Evolutionary conservation across 2,329 filamentous ascomycete species (phyloP).

Genomic region (Monilinia vaccinii-corymbosi): DNA sequence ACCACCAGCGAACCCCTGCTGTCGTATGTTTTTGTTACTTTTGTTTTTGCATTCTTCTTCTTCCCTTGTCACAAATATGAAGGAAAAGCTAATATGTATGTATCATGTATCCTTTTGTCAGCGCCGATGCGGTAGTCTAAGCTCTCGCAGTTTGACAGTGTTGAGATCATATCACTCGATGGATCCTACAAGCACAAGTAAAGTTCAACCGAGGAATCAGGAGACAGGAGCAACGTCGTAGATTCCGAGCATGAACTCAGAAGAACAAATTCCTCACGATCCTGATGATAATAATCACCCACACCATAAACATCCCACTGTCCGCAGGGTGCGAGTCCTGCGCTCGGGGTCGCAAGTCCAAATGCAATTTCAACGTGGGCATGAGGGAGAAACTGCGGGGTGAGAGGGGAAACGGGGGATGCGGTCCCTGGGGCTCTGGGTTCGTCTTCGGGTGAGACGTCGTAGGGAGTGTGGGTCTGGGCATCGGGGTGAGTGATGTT

Average conservation of each 20-base stretch:
- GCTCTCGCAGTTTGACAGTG: no score
- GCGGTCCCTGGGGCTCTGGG: background rate
- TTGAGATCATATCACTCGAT: no score
- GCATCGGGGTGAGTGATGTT: no score
- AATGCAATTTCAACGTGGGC: background rate
- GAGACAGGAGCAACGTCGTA: background rate
- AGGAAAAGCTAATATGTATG: no score
- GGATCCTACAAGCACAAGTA: no score
- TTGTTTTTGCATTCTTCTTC: background rate
- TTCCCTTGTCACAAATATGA: background rate
- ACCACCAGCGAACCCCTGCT: conserved; percentile 5
- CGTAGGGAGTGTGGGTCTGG: background rate
- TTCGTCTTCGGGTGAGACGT: background rate
- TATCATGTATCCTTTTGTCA: no score
- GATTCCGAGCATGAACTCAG: background rate
- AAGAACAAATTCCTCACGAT: background rate
- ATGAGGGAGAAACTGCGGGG: background rate
- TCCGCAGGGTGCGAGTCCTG: background rate
- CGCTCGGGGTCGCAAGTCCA: background rate
- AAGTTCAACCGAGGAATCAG: background rate
- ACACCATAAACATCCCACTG: background rate
- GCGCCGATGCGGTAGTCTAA: no score
- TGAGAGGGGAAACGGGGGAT: background rate
- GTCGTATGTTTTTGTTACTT: background rate
- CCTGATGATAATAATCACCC: background rate